Percentiles rank a stretch among this genome's conserved stretches.
These are phyloP conservation scores for Cajanus cajan DNA, from an alignment of 306 rosid species.

Conservation along the genomic window DNA sequence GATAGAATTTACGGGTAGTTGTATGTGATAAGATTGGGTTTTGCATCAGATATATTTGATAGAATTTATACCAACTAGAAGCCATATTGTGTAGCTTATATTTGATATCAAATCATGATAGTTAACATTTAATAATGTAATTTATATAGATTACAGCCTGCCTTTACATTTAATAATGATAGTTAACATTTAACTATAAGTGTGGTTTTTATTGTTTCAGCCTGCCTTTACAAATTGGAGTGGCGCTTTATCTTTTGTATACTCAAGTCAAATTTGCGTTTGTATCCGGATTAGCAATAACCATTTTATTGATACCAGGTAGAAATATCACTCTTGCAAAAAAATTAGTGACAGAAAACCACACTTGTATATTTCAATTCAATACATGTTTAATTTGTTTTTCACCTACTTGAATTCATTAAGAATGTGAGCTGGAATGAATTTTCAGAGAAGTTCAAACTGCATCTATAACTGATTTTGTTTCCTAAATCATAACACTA, in stretches of 20 bases:
- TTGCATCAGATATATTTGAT: background rate
- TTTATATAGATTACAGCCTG: too few relatives aligned
- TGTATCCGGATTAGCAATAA: slow-evolving; percentile 84
- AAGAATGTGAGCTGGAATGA: too few relatives aligned
- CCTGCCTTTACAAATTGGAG: slow-evolving; percentile 94
- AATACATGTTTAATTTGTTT: slow-evolving; percentile 10
- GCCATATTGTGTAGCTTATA: background rate
- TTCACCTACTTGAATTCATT: background rate
- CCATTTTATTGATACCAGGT: slow-evolving; percentile 94
- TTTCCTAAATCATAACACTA: background rate
- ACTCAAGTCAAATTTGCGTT: slow-evolving; percentile 93
- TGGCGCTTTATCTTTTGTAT: slow-evolving; percentile 85
- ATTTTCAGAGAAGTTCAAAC: too few relatives aligned
- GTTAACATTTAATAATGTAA: too few relatives aligned
- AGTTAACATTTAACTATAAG: too few relatives aligned
- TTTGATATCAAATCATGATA: slow-evolving; percentile 15
- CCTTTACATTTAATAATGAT: too few relatives aligned
- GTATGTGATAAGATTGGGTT: background rate
- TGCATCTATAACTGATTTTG: background rate
- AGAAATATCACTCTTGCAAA: slow-evolving; percentile 1
- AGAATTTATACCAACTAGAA: background rate
- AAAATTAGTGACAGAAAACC: background rate
- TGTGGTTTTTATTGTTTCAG: slow-evolving; percentile 61
- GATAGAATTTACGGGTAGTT: background rate
- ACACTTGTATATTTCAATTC: background rate